A percentile compares a stretch with the other conserved stretches of the same genome.
Evolutionary conservation across 2,329 filamentous ascomycete genomes (phyloP).

Genomic region (Colletotrichum camelliae): DNA sequence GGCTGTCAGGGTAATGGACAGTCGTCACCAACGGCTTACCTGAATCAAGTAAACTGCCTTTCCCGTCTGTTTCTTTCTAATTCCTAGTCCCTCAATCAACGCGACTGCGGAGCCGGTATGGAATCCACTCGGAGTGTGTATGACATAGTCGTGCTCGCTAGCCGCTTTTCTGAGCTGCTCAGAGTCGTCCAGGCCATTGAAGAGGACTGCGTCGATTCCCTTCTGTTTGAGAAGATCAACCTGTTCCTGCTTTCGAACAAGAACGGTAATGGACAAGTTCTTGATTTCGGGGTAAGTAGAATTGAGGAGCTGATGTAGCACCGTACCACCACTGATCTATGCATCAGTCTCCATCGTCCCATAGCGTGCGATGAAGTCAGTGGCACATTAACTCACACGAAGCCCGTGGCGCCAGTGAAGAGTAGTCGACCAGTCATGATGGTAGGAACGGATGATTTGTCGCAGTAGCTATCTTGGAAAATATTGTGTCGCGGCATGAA

Average conservation of each 20-base stretch:
- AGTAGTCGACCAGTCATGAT: conserved; percentile 21
- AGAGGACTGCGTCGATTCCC: conserved; percentile 12
- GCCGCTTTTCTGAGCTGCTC: conserved; percentile 25
- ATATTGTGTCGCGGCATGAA: background rate
- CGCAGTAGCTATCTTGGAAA: background rate
- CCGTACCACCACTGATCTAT: conserved; percentile 29
- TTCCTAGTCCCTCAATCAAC: conserved; percentile 45
- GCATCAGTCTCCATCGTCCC: background rate
- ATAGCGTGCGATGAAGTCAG: background rate
- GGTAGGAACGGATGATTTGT: accelerated
- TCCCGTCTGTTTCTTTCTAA: conserved; percentile 38
- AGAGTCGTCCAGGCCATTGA: conserved; percentile 24
- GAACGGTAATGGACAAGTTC: conserved; percentile 22
- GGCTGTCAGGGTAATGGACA: background rate
- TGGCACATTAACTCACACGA: conserved; percentile 22
- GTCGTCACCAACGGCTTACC: conserved; percentile 19
- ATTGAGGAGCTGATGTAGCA: conserved; percentile 26
- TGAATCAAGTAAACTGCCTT: conserved; percentile 44
- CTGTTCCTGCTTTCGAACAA: conserved; percentile 33
- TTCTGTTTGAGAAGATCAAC: conserved; percentile 25
- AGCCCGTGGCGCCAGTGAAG: conserved; percentile 31
- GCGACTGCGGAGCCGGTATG: conserved; percentile 43
- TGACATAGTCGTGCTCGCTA: conserved; percentile 39
- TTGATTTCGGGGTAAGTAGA: conserved; percentile 25
- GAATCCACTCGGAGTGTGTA: conserved; percentile 46